phyloP scores from a whole-genome alignment of 2,329 filamentous ascomycete species.

The Rugonectria rugulosa region DNA sequence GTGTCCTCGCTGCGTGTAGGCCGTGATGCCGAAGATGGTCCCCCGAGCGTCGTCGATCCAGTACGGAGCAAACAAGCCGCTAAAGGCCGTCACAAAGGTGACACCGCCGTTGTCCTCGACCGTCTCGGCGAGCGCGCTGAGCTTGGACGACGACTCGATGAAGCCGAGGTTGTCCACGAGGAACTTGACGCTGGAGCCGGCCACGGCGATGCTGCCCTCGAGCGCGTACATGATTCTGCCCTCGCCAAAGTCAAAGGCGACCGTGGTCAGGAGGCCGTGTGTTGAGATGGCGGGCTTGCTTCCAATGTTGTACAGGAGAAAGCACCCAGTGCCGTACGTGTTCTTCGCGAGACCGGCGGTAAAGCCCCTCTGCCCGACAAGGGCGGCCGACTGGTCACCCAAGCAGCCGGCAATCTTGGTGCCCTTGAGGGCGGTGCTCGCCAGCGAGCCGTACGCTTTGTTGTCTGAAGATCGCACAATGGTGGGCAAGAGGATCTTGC shows the following conservation, averaged over 20 bases:
- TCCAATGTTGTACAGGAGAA: conserved; percentile 84
- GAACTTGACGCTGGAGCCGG: conserved; percentile 79
- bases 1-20: conserved; percentile 78
- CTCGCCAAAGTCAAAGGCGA: conserved; percentile 78
- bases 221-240: conserved; percentile 75
- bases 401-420: conserved; percentile 78
- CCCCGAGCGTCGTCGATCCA: conserved; percentile 86
- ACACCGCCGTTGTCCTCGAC: conserved; percentile 75
- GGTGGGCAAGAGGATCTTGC: conserved; percentile 75
- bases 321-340: conserved; percentile 86
- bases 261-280: conserved; percentile 78
- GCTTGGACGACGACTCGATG: conserved; percentile 56
- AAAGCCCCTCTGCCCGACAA: conserved; percentile 83
- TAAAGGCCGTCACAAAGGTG: conserved; percentile 82
- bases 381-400: conserved; percentile 81
- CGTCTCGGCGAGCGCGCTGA: conserved; percentile 56
- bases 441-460: conserved; percentile 71
- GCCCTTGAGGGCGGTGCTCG: conserved; percentile 68
- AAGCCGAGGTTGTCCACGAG: conserved; percentile 65
- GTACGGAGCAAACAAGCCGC: conserved; percentile 82
- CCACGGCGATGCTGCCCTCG: conserved; percentile 80
- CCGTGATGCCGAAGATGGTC: conserved; percentile 80
- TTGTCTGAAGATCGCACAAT: conserved; percentile 78
- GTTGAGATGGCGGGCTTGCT: conserved; percentile 80
- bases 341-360: conserved; percentile 81